These are phyloP conservation scores for Paramecium sexaurelia DNA, from an alignment of 73 alveolate genomes.

Conservation along the genomic window DNA sequence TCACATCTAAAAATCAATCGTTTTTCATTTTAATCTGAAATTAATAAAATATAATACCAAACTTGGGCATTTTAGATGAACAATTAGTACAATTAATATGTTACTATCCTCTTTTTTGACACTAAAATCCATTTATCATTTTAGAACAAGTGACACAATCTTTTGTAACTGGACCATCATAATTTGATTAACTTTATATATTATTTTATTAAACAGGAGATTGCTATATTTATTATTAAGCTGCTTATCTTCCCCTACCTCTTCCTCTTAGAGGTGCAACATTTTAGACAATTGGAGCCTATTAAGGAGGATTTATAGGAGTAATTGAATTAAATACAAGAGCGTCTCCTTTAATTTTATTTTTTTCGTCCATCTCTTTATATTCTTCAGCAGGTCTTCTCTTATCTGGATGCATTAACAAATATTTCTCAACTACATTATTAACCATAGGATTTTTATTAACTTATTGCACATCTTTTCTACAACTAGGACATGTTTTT, in stretches of 20 bases:
- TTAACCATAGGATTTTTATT: constrained; percentile 79
- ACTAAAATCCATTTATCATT: constrained; percentile 28
- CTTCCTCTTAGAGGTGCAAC: constrained; percentile 56
- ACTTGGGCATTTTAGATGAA: constrained; percentile 35
- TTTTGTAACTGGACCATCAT: constrained; percentile 24
- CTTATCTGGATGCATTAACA: constrained; percentile 71
- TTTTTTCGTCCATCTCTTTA: constrained; percentile 70
- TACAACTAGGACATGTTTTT: constrained; percentile 87
- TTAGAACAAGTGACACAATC: constrained; percentile 25
- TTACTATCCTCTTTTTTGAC: neutral
- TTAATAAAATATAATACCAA: neutral
- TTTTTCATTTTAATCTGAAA: neutral
- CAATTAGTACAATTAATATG: constrained; percentile 43
- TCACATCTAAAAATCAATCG: neutral
- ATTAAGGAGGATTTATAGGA: neutral
- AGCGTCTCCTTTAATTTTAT: constrained; percentile 67
- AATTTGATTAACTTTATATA: neutral
- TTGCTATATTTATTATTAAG: neutral
- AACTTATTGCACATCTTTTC: constrained; percentile 74
- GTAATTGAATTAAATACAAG: constrained; percentile 27
- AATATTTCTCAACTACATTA: constrained; percentile 72
- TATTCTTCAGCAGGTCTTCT: constrained; percentile 73
- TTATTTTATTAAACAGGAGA: neutral
- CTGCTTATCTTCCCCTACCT: constrained; percentile 58
- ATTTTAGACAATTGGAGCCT: neutral